Percentiles rank a stretch among this genome's conserved stretches.
These are phyloP conservation scores for Fraxinus latifolia DNA, from an alignment of 305 asterid species.

Conservation along the genomic window DNA sequence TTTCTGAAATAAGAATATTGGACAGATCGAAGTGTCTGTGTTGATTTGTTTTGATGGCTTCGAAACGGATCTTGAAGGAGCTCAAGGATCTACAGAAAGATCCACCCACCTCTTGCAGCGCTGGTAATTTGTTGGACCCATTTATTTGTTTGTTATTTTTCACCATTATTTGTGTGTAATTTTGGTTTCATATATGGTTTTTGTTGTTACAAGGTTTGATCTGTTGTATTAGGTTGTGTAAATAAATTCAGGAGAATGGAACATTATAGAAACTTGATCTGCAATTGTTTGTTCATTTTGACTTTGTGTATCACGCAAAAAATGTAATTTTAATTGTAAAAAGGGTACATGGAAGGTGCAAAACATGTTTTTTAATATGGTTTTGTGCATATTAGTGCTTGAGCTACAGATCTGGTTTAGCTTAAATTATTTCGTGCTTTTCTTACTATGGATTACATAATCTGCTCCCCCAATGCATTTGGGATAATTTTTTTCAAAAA, in stretches of 20 bases:
- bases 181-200: background rate
- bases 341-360: background rate
- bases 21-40: background rate
- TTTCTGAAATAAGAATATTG: background rate
- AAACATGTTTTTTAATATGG: background rate
- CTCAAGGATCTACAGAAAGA: slow-evolving; percentile 84
- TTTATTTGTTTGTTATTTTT: background rate
- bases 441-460: background rate
- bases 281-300: background rate
- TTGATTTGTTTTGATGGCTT: slow-evolving; percentile 50
- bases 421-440: background rate
- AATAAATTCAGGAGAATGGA: background rate
- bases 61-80: slow-evolving; percentile 81
- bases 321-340: background rate
- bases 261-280: background rate
- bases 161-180: background rate
- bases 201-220: background rate
- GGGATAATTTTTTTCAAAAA: background rate
- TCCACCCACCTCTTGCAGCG: slow-evolving; percentile 74
- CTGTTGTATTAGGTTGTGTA: background rate
- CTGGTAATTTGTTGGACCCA: background rate
- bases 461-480: background rate
- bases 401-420: background rate
- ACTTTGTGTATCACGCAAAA: background rate
- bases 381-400: background rate